Percentiles rank a stretch among this genome's conserved stretches.
These are phyloP conservation scores for Gnaphalium uliginosum DNA, from an alignment of 129 eudicot genomes.

Conservation along the genomic window DNA sequence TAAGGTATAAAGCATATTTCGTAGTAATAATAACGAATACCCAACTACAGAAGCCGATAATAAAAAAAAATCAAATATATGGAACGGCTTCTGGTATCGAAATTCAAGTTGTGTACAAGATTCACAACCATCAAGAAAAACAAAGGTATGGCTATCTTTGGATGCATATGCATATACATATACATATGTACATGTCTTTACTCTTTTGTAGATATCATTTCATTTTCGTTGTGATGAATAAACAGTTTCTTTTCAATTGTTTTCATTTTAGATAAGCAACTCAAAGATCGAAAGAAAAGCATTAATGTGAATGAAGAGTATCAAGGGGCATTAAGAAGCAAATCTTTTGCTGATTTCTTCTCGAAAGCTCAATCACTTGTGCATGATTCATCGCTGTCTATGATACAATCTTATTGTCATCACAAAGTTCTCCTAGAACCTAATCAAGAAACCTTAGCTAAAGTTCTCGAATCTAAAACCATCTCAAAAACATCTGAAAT, in stretches of 20 bases:
- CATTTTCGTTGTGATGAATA: not conserved
- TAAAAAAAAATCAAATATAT: not conserved
- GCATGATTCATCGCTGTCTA: slow-evolving; percentile 25
- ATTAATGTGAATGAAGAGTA: slow-evolving; percentile 61
- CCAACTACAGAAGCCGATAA: not conserved
- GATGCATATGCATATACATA: not conserved
- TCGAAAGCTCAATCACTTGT: slow-evolving; percentile 46
- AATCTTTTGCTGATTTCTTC: slow-evolving; percentile 54
- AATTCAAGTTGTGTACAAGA: slow-evolving; percentile 40
- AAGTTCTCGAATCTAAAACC: slow-evolving; percentile 40
- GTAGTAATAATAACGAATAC: not conserved
- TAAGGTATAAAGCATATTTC: not conserved
- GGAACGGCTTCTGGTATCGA: slow-evolving; percentile 9
- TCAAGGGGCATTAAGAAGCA: slow-evolving; percentile 50
- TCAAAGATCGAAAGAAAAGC: slow-evolving; percentile 25
- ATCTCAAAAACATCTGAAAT: slow-evolving; percentile 30
- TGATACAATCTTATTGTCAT: slow-evolving; percentile 25
- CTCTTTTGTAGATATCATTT: not conserved
- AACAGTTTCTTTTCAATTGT: not conserved
- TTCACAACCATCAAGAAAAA: slow-evolving; percentile 24
- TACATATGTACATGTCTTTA: too few relatives aligned
- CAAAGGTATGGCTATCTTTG: slow-evolving; percentile 23
- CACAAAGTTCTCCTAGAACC: slow-evolving; percentile 48
- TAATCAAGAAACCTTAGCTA: slow-evolving; percentile 46
- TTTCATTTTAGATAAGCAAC: slow-evolving; percentile 37